Evolutionary conservation across 805 yeast genomes (phyloP), one percentile per base, ranked within the genome.

Genomic region (Metschnikowia kofuensis): DNA sequence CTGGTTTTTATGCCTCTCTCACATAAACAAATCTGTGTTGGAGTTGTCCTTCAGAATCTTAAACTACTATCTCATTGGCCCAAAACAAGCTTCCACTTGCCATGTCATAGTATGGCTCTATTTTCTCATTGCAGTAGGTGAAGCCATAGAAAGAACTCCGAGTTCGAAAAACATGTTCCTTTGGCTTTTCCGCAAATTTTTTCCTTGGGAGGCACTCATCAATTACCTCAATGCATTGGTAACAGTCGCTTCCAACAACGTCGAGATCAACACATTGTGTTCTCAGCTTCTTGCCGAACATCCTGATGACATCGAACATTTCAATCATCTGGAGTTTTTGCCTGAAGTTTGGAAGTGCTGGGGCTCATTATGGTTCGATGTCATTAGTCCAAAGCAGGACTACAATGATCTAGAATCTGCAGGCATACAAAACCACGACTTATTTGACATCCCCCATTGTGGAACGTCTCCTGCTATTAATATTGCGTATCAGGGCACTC

Each of bases 281-380:
- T 53, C 63, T 15, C 56, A 59, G 29, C 59, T 60, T 48, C 48
- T 60, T 30, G 39, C 38, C 2, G 36, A 62, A 7, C 58, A 72
- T n/a, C 67, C 72, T 0, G 69, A 73, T 44, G 64, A 75, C 38
- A 53, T 85, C n/a, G 69, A 73, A 5, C 63, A 76, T 54, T 83
- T 81, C 56, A 75, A 80, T 53, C 72, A 78, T 42, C 76, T 79
- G 61, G 92, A 86, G 61, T 78, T 72, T 39, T 68, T 87, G 43
- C 82, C 87, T 38, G 95, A 87, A 65, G 85, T 83, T 16, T 87
- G 91, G 91, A 84, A 83, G 61, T 83, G 90, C 59, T 86, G 92
- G 89, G 95, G 95, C 2, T 79, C 89, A 0, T 62, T 87, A 38
- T 87, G 94, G 92, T 87, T 80, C 66, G 91, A 87, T 64, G 68